Conservation (phyloP, 1,284 basidiomycete genomes). For the Pholiota adiposa region DNA sequence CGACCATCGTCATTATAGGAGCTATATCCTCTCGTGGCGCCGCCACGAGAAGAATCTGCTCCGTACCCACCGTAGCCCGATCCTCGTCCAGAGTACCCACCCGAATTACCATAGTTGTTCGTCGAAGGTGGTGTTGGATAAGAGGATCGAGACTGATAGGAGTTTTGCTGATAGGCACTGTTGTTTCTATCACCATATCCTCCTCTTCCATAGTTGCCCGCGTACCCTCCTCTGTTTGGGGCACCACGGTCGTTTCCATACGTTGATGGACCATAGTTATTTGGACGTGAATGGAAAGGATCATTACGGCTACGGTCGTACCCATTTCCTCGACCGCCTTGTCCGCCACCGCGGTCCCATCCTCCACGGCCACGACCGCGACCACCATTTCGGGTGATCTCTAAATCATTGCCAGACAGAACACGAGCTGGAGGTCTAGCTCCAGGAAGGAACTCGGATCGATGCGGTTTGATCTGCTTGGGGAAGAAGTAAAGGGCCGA, state of each 20-base stretch:
- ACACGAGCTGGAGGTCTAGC: slow-evolving; percentile 64
- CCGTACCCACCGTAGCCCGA: slow-evolving; percentile 23
- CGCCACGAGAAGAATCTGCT: slow-evolving; percentile 13
- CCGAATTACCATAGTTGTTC: slow-evolving; percentile 27
- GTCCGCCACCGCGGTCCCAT: slow-evolving; percentile 34
- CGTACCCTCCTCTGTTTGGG: slow-evolving; percentile 34
- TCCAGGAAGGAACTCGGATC: slow-evolving; percentile 83
- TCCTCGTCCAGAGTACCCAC: slow-evolving; percentile 27
- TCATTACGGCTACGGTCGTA: slow-evolving; percentile 40
- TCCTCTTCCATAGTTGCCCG: slow-evolving; percentile 30
- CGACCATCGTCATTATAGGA: slow-evolving; percentile 25
- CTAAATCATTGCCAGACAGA: slow-evolving; percentile 78
- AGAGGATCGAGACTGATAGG: slow-evolving; percentile 33
- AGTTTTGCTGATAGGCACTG: slow-evolving; percentile 34
- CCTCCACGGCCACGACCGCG: slow-evolving; percentile 55
- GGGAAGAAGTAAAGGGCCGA: slow-evolving; percentile 93
- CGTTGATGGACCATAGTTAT: slow-evolving; percentile 32
- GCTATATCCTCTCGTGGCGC: slow-evolving; percentile 17
- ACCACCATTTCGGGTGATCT: slow-evolving; percentile 54
- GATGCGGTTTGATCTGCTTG: slow-evolving; percentile 83
- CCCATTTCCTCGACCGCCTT: slow-evolving; percentile 28
- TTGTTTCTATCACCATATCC: slow-evolving; percentile 36
- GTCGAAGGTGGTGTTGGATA: slow-evolving; percentile 31
- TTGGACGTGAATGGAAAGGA: slow-evolving; percentile 41
- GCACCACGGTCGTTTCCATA: slow-evolving; percentile 38